These are phyloP conservation scores for Lasiodiplodia sp. DNA, from an alignment of 2,329 filamentous ascomycete genomes.

Conservation along the genomic window DNA sequence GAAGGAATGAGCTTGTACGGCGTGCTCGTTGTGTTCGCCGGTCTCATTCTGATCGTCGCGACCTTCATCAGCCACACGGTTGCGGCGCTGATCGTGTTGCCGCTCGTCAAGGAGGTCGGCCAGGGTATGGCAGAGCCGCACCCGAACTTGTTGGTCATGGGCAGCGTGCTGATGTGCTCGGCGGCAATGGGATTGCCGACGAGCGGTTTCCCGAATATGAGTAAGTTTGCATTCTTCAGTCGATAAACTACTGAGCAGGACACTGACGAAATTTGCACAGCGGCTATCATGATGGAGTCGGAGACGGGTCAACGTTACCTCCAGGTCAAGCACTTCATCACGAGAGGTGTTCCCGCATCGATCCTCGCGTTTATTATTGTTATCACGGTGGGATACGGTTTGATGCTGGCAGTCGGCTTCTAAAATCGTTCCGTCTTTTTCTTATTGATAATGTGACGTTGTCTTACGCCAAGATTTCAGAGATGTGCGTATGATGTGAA, in stretches of 20 bases:
- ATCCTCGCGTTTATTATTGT: constrained; percentile 82
- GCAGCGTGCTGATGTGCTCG: constrained; percentile 91
- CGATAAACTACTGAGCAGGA: not conserved
- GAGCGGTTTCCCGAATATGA: constrained; percentile 98
- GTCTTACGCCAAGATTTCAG: not conserved
- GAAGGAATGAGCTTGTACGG: constrained; percentile 83
- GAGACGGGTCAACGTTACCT: constrained; percentile 91
- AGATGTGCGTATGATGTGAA: not conserved
- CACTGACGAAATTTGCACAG: constrained; percentile 53
- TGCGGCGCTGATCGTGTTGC: constrained; percentile 91
- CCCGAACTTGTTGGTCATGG: constrained; percentile 95
- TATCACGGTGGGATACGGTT: constrained; percentile 85
- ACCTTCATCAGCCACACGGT: constrained; percentile 99
- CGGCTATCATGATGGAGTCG: constrained; percentile 96
- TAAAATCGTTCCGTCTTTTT: constrained; percentile 43
- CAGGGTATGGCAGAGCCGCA: constrained; percentile 85
- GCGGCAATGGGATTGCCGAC: constrained; percentile 98
- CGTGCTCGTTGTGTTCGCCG: constrained; percentile 80
- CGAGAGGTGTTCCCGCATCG: constrained; percentile 87
- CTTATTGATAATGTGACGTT: not conserved
- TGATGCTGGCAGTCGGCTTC: constrained; percentile 80
- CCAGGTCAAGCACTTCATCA: constrained; percentile 92
- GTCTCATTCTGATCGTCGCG: constrained; percentile 86
- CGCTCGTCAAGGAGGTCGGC: constrained; percentile 87
- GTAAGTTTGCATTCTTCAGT: constrained; percentile 65